Evolutionary conservation across 495 filamentous ascomycete genomes (phyloP), one percentile per base, ranked within the genome.

Genomic region (Evansstolkia leycettana): DNA sequence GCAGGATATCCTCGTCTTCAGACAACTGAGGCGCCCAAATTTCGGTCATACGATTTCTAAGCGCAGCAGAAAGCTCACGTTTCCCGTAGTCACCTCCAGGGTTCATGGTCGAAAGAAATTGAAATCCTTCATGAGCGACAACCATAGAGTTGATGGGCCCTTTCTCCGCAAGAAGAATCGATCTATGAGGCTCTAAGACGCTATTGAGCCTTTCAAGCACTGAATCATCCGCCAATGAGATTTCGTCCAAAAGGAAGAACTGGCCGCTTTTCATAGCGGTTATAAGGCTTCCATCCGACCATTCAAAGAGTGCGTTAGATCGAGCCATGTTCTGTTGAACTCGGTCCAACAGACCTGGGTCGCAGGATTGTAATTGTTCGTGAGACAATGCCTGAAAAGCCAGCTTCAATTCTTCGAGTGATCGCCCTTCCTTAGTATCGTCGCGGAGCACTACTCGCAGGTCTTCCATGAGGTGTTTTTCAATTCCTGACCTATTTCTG

Each of bases 101-200:
- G 43, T 99, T 99, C 92, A 99, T 99, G 2, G 92, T 99, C 11
- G 92, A 89, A 31, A 96, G 65, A 50, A 96, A 94, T 51, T 96
- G 89, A 58, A 95, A 99, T 1, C 82, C 86, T 17, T 78, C 67
- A n/a, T 69, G 55, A 14, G 81, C 92, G 25, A 70, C 66, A 26
- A 99, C 65, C 44, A 83, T 75, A 5, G 85, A 81, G 47, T 90
- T 77, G 20, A 78, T 67, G 1, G 82, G 72, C 0, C 90, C 92
- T 54, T 95, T 96, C 55, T 99, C 92, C 2, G 92, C 92, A 13
- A 99, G 72, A 9, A 94, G 67, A 18, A 99, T 75, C 0, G 80
- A 84, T 27, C 92, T 72, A 30, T 80, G 70, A 16, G 90, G 75
- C 48, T 99, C 92, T 2, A 99, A 72, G n/a, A 94, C 92, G 54